These are phyloP conservation scores for Nannochloropsis gaditana DNA, from an alignment of 108 stramenopile species.

Conservation along the genomic window DNA sequence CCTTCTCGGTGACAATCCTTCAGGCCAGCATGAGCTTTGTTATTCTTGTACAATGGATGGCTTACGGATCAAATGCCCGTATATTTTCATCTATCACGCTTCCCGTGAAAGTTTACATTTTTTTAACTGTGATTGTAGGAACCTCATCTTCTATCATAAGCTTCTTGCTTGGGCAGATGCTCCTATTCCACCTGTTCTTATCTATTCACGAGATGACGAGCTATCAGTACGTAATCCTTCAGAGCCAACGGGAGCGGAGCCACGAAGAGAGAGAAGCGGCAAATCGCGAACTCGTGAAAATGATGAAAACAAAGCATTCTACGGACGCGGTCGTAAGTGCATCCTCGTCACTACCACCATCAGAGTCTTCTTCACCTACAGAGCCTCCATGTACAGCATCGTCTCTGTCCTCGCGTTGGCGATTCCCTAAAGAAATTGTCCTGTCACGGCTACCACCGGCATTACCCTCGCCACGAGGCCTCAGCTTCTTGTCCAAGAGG, in stretches of 20 bases:
- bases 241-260: not conserved
- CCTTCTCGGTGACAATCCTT: not conserved
- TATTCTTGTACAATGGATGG: not conserved
- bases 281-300: not conserved
- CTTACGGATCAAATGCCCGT: not conserved
- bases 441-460: not conserved
- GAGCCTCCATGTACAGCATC: too few relatives aligned
- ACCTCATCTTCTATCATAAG: not conserved
- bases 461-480: not conserved
- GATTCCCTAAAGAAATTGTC: not conserved
- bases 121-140: not conserved
- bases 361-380: not conserved
- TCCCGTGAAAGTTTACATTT: not conserved
- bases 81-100: not conserved
- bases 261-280: not conserved
- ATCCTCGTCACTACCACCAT: not conserved
- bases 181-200: not conserved
- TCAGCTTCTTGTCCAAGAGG: not conserved
- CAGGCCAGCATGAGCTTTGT: not conserved
- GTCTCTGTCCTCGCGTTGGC: too few relatives aligned
- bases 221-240: not conserved
- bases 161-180: not conserved
- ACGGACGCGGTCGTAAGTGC: not conserved
- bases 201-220: not conserved
- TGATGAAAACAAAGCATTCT: not conserved